A percentile compares a stretch with the other conserved stretches of the same genome.
Conservation (phyloP, 306 rosid species). For the Oxytropis ochrocephala region DNA sequence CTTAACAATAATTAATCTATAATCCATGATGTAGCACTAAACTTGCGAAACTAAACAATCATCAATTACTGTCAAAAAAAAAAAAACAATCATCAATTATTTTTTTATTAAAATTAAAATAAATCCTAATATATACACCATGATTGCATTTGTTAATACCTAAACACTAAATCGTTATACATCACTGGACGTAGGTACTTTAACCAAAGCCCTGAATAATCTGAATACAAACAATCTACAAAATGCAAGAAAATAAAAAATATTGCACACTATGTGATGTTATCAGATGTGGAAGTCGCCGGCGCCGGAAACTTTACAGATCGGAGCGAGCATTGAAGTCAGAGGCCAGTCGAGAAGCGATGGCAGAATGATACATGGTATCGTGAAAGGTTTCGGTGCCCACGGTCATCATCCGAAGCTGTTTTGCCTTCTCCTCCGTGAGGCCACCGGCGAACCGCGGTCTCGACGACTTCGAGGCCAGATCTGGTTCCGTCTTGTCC, state of each 20-base stretch:
- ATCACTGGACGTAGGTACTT: background rate
- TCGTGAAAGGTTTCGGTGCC: slow-evolving; percentile 66
- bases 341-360: slow-evolving; percentile 84
- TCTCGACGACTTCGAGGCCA: slow-evolving; percentile 17
- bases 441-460: slow-evolving; percentile 61
- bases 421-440: slow-evolving; percentile 85
- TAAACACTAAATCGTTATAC: background rate
- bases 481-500: slow-evolving; percentile 8
- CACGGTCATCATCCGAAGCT: slow-evolving; percentile 59
- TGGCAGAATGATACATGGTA: slow-evolving; percentile 90
- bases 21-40: background rate
- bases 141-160: background rate
- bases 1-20: no score
- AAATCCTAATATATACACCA: background rate
- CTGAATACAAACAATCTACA: background rate
- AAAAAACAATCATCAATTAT: background rate
- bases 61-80: no score
- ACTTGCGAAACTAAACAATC: background rate
- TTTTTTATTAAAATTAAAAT: background rate
- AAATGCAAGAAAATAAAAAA: background rate
- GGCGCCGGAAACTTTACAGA: slow-evolving; percentile 18
- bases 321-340: slow-evolving; percentile 56
- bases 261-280: background rate
- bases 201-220: slow-evolving; percentile 4
- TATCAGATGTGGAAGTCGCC: background rate